Evolutionary conservation across 257 asterid genomes (phyloP).

Genomic region (Solanum peruvianum): DNA sequence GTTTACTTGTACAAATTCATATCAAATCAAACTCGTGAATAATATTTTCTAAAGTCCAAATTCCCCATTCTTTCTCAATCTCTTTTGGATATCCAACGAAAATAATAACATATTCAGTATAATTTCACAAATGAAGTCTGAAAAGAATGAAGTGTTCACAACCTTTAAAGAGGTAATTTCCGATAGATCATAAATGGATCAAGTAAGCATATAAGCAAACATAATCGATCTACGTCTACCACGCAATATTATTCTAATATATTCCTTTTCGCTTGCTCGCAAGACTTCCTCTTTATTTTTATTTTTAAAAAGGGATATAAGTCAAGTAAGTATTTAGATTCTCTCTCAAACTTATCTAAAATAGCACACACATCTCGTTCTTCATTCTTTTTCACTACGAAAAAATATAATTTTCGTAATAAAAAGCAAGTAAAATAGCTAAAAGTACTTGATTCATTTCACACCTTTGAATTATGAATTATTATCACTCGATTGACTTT

Average conservation of each 20-base stretch:
- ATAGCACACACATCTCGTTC: not conserved
- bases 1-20: not conserved
- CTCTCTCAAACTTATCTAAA: not conserved
- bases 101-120: not conserved
- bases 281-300: not conserved
- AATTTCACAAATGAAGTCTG: rapidly evolving
- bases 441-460: not conserved
- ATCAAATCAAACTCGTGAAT: not conserved
- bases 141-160: not conserved
- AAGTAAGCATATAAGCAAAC: not conserved
- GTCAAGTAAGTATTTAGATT: not conserved
- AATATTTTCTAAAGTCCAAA: not conserved
- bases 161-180: not conserved
- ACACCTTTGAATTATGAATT: not conserved
- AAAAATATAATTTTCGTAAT: not conserved
- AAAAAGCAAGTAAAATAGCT: not conserved
- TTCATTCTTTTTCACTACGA: not conserved
- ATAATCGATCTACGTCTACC: not conserved
- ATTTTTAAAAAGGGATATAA: not conserved
- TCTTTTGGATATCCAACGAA: not conserved
- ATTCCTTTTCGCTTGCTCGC: not conserved
- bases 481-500: not conserved
- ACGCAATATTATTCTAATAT: not conserved
- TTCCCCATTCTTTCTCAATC: not conserved
- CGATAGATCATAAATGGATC: not conserved